Evolutionary conservation across 192 early-diverging fungal genomes (phyloP).

Genomic region (Phycomyces blakesleeanus): DNA sequence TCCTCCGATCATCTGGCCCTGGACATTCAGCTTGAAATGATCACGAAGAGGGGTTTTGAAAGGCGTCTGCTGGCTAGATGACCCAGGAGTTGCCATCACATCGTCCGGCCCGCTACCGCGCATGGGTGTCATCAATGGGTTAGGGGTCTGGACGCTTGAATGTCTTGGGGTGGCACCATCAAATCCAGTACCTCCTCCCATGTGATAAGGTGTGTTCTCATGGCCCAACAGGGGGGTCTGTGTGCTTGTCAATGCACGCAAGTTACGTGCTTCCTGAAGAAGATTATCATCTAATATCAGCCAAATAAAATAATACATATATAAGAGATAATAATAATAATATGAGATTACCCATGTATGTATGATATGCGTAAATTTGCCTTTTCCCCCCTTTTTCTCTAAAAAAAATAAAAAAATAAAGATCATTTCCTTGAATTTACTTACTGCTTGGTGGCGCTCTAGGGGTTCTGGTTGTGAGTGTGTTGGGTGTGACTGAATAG

Average conservation of each 20-base stretch:
- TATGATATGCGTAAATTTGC: no score
- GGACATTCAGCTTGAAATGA: constrained; percentile 57
- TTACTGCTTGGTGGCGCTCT: constrained; percentile 40
- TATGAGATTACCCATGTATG: no score
- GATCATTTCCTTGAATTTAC: no score
- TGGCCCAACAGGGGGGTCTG: constrained; percentile 86
- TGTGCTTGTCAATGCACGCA: constrained; percentile 64
- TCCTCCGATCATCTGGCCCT: constrained; percentile 32
- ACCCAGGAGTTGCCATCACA: constrained; percentile 16
- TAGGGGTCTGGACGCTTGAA: constrained; percentile 67
- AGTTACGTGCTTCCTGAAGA: constrained; percentile 79
- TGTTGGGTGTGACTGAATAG: constrained; percentile 57
- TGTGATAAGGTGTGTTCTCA: constrained; percentile 45
- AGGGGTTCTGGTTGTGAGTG: constrained; percentile 64
- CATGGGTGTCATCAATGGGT: constrained; percentile 59
- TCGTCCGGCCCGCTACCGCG: constrained; percentile 7
- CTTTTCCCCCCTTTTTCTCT: no score
- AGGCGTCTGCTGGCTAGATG: constrained; percentile 57
- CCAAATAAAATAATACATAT: constrained; percentile 6
- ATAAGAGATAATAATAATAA: constrained; percentile 15
- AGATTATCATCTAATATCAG: constrained; percentile 53
- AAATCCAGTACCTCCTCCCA: constrained; percentile 54
- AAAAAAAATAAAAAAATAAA: background rate
- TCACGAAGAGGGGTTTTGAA: constrained; percentile 57
- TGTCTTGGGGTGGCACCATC: constrained; percentile 58